A percentile compares a stretch with the other conserved stretches of the same genome.
Conservation (phyloP, 805 yeast species). For the Tetrapisispora iriomotensis region DNA sequence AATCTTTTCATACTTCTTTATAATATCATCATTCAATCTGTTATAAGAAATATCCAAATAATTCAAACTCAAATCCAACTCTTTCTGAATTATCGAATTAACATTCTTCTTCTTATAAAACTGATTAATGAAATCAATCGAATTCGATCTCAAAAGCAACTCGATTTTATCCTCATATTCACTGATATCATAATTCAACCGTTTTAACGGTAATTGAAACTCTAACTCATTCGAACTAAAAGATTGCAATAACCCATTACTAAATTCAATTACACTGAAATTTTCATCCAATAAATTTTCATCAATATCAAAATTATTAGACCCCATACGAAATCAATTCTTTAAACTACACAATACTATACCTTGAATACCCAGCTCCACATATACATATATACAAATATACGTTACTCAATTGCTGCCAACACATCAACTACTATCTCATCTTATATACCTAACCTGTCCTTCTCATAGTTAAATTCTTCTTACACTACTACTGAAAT, state of each 20-base stretch:
- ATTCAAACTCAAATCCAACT: slow-evolving; percentile 16
- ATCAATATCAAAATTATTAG: neutral
- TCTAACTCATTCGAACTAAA: neutral
- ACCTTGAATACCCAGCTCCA: too few species aligned
- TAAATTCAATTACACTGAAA: slow-evolving; percentile 1
- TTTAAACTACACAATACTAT: too few species aligned
- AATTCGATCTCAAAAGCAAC: slow-evolving; percentile 14
- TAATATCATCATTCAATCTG: slow-evolving; percentile 22
- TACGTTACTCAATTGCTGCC: too few species aligned
- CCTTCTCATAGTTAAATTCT: too few species aligned
- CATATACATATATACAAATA: too few species aligned
- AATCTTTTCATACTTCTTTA: slow-evolving; percentile 24
- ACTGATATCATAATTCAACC: slow-evolving; percentile 19
- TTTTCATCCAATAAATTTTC: neutral
- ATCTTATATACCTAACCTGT: too few species aligned
- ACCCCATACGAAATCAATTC: too few species aligned
- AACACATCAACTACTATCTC: too few species aligned
- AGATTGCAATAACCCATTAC: slow-evolving; percentile 1
- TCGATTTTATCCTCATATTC: slow-evolving; percentile 21
- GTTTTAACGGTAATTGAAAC: slow-evolving; percentile 18
- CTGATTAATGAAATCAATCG: slow-evolving; percentile 18
- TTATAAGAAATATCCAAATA: slow-evolving; percentile 24
- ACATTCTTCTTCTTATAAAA: slow-evolving; percentile 12
- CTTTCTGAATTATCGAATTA: slow-evolving; percentile 4
- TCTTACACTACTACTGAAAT: too few species aligned